Percentiles rank a stretch among this genome's conserved stretches.
phyloP scores from a whole-genome alignment of 192 early-diverging fungal species.

The Coemansia sp. region DNA sequence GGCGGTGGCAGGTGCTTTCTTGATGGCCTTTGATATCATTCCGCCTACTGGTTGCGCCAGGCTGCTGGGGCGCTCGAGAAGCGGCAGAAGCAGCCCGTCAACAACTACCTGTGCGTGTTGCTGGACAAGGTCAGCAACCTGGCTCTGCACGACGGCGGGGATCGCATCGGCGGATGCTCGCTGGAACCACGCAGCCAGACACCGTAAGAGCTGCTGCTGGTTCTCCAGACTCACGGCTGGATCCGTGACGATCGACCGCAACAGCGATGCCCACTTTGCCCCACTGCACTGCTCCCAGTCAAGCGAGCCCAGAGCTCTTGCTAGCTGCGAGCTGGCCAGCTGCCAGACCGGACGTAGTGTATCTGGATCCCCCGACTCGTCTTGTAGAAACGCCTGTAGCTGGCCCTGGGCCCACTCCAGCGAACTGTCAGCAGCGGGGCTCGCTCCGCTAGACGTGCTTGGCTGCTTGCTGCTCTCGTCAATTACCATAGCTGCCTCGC shows the following conservation, averaged over 20 bases:
- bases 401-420: conserved; percentile 12
- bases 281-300: conserved; percentile 8
- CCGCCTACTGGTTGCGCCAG: conserved; percentile 5
- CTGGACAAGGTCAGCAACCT: conserved; percentile 12
- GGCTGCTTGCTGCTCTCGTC: neutral
- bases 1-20: conserved; percentile 2
- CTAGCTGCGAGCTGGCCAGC: conserved; percentile 15
- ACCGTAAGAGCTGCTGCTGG: conserved; percentile 16
- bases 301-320: conserved; percentile 10
- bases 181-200: neutral
- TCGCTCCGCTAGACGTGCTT: neutral
- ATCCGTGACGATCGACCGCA: conserved; percentile 10
- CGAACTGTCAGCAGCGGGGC: neutral
- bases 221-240: conserved; percentile 23
- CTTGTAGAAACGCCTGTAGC: conserved; percentile 12
- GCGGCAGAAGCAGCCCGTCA: conserved; percentile 14
- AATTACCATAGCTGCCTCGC: too few relatives aligned
- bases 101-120: conserved; percentile 7
- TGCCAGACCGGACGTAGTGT: conserved; percentile 10
- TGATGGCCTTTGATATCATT: conserved; percentile 26
- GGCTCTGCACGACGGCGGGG: conserved; percentile 32
- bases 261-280: conserved; percentile 12
- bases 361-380: conserved; percentile 10
- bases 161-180: conserved; percentile 10
- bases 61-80: conserved; percentile 6